Evolutionary conservation across 116 monocot species (phyloP).

Genomic region (Dioscorea cayenensis): DNA sequence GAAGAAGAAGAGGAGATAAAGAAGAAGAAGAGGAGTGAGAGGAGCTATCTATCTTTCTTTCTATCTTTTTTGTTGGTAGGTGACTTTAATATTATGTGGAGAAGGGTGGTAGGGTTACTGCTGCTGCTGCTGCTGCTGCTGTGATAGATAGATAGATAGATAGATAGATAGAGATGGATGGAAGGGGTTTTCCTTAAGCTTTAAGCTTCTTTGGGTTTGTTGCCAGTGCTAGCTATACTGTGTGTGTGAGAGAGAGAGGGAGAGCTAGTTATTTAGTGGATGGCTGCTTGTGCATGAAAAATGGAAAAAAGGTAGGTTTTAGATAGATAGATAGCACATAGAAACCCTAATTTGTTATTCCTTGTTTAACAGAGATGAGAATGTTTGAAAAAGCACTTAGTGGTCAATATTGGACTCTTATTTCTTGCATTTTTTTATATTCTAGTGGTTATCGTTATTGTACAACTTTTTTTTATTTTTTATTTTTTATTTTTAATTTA

Average conservation of each 20-base stretch:
- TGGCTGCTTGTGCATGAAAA: slow-evolving; percentile 34
- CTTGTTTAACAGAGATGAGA: background rate
- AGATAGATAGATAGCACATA: too few relatives aligned
- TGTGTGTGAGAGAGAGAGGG: background rate
- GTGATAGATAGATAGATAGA: too few relatives aligned
- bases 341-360: slow-evolving; percentile 7
- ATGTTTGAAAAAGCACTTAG: background rate
- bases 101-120: background rate
- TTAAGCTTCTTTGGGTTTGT: slow-evolving; percentile 13
- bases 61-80: slow-evolving; percentile 7
- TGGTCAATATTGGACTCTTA: too few relatives aligned
- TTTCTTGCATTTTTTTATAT: too few relatives aligned
- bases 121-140: background rate
- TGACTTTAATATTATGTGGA: slow-evolving; percentile 20
- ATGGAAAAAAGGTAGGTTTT: background rate
- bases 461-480: too few relatives aligned
- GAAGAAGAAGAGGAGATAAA: slow-evolving; percentile 16
- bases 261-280: too few relatives aligned
- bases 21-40: slow-evolving; percentile 12
- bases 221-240: background rate
- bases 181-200: slow-evolving; percentile 28
- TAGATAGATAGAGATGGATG: slow-evolving; percentile 6
- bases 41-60: slow-evolving; percentile 1
- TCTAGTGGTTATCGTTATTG: too few relatives aligned
- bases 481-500: too few relatives aligned